Conservation (phyloP, 768 basidiomycete genomes). For the Psilocybe cubensis region DNA sequence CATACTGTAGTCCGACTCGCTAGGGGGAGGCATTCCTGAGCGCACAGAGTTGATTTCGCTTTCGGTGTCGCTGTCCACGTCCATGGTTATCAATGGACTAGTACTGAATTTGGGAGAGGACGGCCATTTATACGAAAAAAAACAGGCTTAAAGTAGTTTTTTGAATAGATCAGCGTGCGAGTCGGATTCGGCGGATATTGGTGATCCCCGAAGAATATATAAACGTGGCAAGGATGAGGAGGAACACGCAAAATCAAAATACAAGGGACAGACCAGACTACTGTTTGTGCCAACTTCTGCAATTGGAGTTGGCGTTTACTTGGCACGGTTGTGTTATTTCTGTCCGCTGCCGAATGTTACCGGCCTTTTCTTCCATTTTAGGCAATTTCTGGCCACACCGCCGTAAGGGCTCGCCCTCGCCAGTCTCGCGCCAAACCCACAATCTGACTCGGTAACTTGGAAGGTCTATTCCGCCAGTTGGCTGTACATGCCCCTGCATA, state of each 20-base stretch:
- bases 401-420: not conserved
- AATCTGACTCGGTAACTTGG: not conserved
- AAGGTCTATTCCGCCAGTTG: not conserved
- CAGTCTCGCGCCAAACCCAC: not conserved
- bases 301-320: not conserved
- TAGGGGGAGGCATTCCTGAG: conserved; percentile 40
- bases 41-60: conserved; percentile 49
- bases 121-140: conserved; percentile 8
- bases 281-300: not conserved
- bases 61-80: conserved; percentile 46
- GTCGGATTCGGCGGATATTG: conserved; percentile 26
- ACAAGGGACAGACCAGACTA: not conserved
- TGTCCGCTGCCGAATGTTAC: not conserved
- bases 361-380: not conserved
- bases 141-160: conserved; percentile 7
- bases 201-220: conserved; percentile 15
- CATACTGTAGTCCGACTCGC: conserved; percentile 34
- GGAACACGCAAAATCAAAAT: conserved; percentile 7
- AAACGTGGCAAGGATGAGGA: conserved; percentile 18
- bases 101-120: not conserved
- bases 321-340: not conserved
- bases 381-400: not conserved
- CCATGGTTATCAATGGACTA: conserved; percentile 3
- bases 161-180: conserved; percentile 19
- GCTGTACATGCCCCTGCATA: not conserved